Conservation (phyloP, 208 protist species). For the Leishmania lainsoni region DNA sequence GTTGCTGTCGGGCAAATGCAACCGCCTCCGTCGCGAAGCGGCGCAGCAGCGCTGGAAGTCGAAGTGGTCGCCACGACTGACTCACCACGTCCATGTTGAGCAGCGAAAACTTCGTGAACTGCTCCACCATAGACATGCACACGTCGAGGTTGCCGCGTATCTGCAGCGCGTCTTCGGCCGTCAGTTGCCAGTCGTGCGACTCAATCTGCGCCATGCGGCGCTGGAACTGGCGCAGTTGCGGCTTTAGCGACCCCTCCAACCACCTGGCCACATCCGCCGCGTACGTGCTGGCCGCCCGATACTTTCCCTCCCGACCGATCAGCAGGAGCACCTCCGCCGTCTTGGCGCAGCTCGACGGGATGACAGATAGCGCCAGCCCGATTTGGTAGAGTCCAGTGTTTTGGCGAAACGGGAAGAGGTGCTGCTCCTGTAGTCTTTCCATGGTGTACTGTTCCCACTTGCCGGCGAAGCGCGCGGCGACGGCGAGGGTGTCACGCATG, state of each 20-base stretch:
- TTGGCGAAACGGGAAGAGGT: constrained; percentile 69
- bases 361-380: constrained; percentile 62
- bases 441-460: constrained; percentile 66
- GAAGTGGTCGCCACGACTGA: constrained; percentile 73
- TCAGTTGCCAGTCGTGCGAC: constrained; percentile 51
- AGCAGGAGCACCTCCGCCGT: constrained; percentile 80
- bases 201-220: constrained; percentile 64
- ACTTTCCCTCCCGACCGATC: constrained; percentile 75
- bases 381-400: constrained; percentile 65
- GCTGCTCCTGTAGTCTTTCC: constrained; percentile 50
- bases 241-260: constrained; percentile 69
- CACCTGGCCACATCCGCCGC: constrained; percentile 74
- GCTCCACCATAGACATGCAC: constrained; percentile 66
- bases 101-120: constrained; percentile 68
- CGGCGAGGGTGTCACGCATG: constrained; percentile 52
- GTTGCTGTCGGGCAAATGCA: constrained; percentile 22
- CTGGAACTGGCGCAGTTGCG: constrained; percentile 75
- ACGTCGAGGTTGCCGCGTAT: constrained; percentile 74
- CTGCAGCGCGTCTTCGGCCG: constrained; percentile 56
- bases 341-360: constrained; percentile 58
- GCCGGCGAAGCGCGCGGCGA: constrained; percentile 56
- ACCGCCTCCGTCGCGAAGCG: constrained; percentile 58
- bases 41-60: constrained; percentile 50
- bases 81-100: constrained; percentile 82
- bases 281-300: constrained; percentile 65